These are phyloP conservation scores for Primulina huaijiensis DNA, from an alignment of 257 asterid species.

Conservation along the genomic window DNA sequence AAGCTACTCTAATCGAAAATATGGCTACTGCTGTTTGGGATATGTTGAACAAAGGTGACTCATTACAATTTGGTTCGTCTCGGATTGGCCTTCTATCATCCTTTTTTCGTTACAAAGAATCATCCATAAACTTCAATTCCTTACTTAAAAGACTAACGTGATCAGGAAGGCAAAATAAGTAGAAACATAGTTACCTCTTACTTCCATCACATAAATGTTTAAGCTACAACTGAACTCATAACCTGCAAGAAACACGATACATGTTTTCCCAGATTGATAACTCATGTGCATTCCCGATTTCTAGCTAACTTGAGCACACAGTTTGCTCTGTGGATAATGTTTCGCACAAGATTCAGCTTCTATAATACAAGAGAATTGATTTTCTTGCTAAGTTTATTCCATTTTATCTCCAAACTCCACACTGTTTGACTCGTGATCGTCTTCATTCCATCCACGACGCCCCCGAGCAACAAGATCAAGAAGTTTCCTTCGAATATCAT, in stretches of 20 bases:
- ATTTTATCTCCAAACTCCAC: slow-evolving; percentile 29
- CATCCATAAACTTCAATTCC: background rate
- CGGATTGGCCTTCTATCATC: background rate
- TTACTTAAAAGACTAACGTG: background rate
- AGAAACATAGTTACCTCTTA: slow-evolving; percentile 21
- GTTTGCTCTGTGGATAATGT: background rate
- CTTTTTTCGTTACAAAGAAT: background rate
- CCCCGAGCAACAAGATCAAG: slow-evolving; percentile 72
- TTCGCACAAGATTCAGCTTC: background rate
- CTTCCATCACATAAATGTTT: background rate
- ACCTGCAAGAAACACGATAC: slow-evolving; percentile 8
- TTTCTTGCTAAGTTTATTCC: background rate
- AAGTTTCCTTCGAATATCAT: slow-evolving; percentile 79
- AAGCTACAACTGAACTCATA: slow-evolving; percentile 5
- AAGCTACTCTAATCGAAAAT: background rate
- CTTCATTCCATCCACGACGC: slow-evolving; percentile 57
- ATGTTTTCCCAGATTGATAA: slow-evolving; percentile 11
- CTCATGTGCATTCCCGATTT: slow-evolving; percentile 15
- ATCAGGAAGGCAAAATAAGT: background rate
- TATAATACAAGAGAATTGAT: background rate
- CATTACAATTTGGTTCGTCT: background rate
- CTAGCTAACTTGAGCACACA: slow-evolving; percentile 4
- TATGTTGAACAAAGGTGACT: background rate
- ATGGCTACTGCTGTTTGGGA: too few species aligned
- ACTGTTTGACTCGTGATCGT: slow-evolving; percentile 25